Evolutionary conservation across 129 eudicot species (phyloP), one percentile per base, ranked within the genome.

Genomic region (Erigeron canadensis): DNA sequence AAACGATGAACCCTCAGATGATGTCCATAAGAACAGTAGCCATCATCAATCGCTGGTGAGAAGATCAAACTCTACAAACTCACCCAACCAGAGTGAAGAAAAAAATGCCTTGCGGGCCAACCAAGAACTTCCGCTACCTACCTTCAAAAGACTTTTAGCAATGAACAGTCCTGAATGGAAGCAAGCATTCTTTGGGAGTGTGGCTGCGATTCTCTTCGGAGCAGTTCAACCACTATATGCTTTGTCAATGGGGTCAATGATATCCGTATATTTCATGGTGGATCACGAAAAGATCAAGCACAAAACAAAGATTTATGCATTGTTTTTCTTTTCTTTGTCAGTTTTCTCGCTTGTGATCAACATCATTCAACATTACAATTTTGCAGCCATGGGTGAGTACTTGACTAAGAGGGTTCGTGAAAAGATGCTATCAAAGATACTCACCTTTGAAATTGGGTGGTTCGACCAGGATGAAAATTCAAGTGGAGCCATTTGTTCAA

Each of bases 361-460:
- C 43, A 64, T 94, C 65, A 51, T 67, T 57, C 99, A 94, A 55
- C 99, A 94, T 71, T 90, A 90, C 61, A 84, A 78, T 60, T 87
- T 90, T 66, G 97, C 94, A n/a, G 91, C 88, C 65, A 94, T 94
- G 99, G 99, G 99, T 23, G 99, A 87, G 76, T 51, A 84, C 47
- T 83, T 94, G 82, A 94, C 99, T 0, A 94, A 83, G 78, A 86
- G 99, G 79, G 84, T 90, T 5, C 74, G 97, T 9, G 99, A 90
- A 69, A 77, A 85, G 41, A 90, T 94, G 99, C 60, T 94, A 77
- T 81, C 99, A 4, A 94, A 90, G 85, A 86, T 94, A 50, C 86
- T 94, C 42, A 91, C 93, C 5, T 91, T 88, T 40, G 97, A 91
- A 71, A 82, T 91, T n/a, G 97, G 90, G 75, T 95, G 97, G 99